Percentiles rank a stretch among this genome's conserved stretches.
These are phyloP conservation scores for Pulveroboletus frians DNA, from an alignment of 768 basidiomycete genomes.

Conservation along the genomic window DNA sequence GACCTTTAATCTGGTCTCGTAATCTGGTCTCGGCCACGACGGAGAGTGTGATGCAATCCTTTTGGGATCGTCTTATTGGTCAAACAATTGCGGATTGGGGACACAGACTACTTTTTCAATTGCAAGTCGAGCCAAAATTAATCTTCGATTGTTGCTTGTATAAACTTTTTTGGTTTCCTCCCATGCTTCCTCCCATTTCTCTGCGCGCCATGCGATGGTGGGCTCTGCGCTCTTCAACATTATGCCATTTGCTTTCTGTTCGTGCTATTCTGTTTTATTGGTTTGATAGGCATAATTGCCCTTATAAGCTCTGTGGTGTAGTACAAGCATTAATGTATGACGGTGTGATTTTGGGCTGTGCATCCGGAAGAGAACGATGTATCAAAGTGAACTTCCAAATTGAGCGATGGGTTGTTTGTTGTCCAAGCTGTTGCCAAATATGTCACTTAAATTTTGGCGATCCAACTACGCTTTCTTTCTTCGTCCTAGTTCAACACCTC, in stretches of 20 bases:
- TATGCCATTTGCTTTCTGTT: conserved; percentile 8
- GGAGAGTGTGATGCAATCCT: conserved; percentile 12
- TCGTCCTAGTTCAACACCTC: background rate
- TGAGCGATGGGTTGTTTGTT: conserved; percentile 24
- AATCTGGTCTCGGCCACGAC: conserved; percentile 20
- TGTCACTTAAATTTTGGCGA: conserved; percentile 23
- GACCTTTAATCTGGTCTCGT: conserved; percentile 28
- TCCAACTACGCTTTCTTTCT: background rate
- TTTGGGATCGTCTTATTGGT: conserved; percentile 29
- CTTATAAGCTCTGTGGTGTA: conserved; percentile 4
- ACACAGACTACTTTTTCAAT: conserved; percentile 17
- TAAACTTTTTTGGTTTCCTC: background rate
- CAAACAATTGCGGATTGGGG: conserved; percentile 24
- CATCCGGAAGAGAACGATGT: background rate
- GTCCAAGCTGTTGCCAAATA: conserved; percentile 32
- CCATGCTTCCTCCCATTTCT: background rate
- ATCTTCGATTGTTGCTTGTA: background rate
- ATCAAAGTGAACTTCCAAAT: conserved; percentile 12
- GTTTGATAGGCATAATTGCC: background rate
- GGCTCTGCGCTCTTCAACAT: background rate
- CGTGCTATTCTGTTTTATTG: conserved; percentile 3
- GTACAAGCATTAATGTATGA: background rate
- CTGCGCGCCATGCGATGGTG: background rate
- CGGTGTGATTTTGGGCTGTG: background rate
- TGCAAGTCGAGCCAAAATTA: conserved; percentile 6